A percentile compares a stretch with the other conserved stretches of the same genome.
Evolutionary conservation across 208 protist genomes (phyloP).

Genomic region (Leishmania tarentolae): DNA sequence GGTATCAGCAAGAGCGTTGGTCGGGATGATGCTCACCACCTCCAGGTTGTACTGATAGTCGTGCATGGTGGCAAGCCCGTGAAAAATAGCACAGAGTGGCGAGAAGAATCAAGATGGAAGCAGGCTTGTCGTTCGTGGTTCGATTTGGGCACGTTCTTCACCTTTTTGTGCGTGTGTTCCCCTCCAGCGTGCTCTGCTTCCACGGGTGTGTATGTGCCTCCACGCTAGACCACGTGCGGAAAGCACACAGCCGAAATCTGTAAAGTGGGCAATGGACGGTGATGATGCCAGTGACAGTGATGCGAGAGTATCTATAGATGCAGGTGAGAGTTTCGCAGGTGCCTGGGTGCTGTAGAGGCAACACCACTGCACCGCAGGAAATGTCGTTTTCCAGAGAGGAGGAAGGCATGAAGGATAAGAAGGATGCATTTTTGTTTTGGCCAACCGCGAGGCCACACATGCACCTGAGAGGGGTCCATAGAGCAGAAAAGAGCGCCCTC

Average conservation of each 20-base stretch:
- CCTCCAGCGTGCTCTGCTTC: not conserved
- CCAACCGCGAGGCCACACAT: not conserved
- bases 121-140: not conserved
- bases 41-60: conserved; percentile 35
- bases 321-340: not conserved
- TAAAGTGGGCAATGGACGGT: not conserved
- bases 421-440: not conserved
- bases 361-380: not conserved
- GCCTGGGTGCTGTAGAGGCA: not conserved
- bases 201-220: not conserved
- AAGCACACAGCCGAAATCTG: not conserved
- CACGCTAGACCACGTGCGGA: not conserved
- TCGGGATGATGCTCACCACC: conserved; percentile 30
- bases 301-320: not conserved
- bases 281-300: not conserved
- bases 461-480: not conserved
- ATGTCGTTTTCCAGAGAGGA: not conserved
- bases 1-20: not conserved
- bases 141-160: not conserved
- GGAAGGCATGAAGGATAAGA: not conserved
- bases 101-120: too few relatives aligned
- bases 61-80: not conserved
- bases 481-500: not conserved
- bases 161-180: not conserved
- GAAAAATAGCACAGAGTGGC: not conserved